Percentiles rank a stretch among this genome's conserved stretches.
phyloP scores from a whole-genome alignment of 169 alveolate genomes.

The Plasmodium falciparum region DNA sequence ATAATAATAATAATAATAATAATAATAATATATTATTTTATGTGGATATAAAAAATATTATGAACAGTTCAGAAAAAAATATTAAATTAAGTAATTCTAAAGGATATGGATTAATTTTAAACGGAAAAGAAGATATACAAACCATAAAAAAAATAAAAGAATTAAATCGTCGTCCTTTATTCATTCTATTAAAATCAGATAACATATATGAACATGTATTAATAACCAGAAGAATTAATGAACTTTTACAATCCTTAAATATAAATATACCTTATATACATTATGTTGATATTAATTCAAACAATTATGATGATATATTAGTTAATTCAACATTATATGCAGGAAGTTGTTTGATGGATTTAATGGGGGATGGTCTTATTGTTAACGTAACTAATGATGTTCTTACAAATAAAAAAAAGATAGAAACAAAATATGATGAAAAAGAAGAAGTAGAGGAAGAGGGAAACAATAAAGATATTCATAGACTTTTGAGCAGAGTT shows the following conservation, averaged over 20 bases:
- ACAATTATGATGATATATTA: constrained; percentile 48
- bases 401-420: background rate
- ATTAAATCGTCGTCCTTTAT: constrained; percentile 27
- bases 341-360: constrained; percentile 63
- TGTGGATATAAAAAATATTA: background rate
- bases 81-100: constrained; percentile 16
- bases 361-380: constrained; percentile 72
- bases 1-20: too few species aligned
- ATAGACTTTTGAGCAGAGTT: constrained; percentile 18
- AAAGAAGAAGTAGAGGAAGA: background rate
- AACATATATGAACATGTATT: constrained; percentile 56
- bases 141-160: constrained; percentile 30
- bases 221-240: constrained; percentile 54
- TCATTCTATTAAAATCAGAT: constrained; percentile 44
- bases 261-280: constrained; percentile 56
- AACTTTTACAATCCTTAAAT: constrained; percentile 35
- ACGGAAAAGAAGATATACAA: constrained; percentile 57
- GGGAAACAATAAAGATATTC: background rate
- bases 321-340: constrained; percentile 58
- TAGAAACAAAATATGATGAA: background rate
- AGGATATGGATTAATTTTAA: constrained; percentile 40
- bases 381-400: constrained; percentile 30
- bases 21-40: constrained; percentile 29
- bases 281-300: constrained; percentile 37
- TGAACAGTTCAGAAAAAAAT: constrained; percentile 10